phyloP scores from a whole-genome alignment of 805 yeast genomes.

The Candida schatavii region DNA sequence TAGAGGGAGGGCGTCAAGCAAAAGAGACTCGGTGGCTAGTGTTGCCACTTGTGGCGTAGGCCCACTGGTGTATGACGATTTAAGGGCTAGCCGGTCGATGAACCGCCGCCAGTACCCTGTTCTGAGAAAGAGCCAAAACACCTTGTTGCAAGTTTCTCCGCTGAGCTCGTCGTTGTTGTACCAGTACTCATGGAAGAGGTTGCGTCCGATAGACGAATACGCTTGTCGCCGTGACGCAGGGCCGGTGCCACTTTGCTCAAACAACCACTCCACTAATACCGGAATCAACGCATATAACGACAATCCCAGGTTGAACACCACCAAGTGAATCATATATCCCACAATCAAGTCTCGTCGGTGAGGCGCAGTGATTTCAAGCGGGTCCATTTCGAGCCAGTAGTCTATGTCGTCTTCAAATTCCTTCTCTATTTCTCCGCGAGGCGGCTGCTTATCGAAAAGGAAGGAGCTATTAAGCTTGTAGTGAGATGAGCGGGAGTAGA shows the following conservation, averaged over 20 bases:
- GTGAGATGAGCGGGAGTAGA: constrained; percentile 33
- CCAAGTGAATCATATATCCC: constrained; percentile 34
- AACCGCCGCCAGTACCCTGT: background rate
- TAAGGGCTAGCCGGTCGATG: background rate
- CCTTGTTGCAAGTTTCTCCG: background rate
- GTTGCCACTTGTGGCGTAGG: no score
- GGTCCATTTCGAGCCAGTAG: constrained; percentile 35
- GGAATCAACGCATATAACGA: constrained; percentile 32
- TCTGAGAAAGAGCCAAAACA: background rate
- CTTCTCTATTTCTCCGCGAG: background rate
- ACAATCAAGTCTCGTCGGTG: constrained; percentile 24
- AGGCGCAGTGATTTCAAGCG: constrained; percentile 16
- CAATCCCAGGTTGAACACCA: constrained; percentile 33
- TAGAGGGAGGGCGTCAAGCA: constrained; percentile 10
- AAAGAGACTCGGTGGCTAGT: constrained; percentile 30
- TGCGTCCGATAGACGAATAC: constrained; percentile 10
- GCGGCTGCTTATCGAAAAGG: constrained; percentile 16
- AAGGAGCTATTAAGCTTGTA: constrained; percentile 27
- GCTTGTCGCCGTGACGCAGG: background rate
- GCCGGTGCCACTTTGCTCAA: constrained; percentile 17
- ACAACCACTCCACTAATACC: constrained; percentile 35
- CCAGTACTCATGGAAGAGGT: constrained; percentile 27
- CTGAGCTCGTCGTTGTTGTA: constrained; percentile 4
- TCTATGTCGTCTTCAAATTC: constrained; percentile 33
- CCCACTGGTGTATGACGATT: background rate